phyloP scores from a whole-genome alignment of 2,329 filamentous ascomycete genomes.

The Venturia aucupariae region DNA sequence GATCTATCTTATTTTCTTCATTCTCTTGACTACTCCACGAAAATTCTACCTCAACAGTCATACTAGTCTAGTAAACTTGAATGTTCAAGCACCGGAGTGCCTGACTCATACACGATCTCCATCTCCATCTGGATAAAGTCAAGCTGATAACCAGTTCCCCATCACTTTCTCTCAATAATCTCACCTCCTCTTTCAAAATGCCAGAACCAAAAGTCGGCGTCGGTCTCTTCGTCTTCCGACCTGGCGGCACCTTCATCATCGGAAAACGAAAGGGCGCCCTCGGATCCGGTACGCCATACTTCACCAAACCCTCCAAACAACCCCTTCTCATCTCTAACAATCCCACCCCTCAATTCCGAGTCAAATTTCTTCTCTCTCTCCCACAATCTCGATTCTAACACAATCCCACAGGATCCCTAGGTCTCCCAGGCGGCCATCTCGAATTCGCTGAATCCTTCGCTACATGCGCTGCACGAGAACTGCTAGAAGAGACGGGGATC shows the following conservation, averaged over 20 bases:
- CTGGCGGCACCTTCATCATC: conserved; percentile 35
- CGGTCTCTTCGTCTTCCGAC: conserved; percentile 42
- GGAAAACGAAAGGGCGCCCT: conserved; percentile 39
- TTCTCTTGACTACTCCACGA: too few species aligned
- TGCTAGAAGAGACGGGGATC: conserved; percentile 61
- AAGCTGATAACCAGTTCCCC: neutral
- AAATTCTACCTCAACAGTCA: too few species aligned
- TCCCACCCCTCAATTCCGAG: too few species aligned
- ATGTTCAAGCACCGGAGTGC: neutral
- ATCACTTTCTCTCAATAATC: neutral
- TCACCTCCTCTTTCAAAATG: neutral
- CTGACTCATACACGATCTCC: neutral
- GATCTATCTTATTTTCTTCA: too few species aligned
- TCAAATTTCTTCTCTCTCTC: neutral
- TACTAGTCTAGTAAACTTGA: too few species aligned
- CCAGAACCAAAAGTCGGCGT: conserved; percentile 21
- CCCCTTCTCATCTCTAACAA: too few species aligned
- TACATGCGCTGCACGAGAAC: conserved; percentile 56
- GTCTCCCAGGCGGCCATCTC: conserved; percentile 66
- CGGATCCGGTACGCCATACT: conserved; percentile 36
- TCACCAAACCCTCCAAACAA: too few species aligned
- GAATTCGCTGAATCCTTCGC: conserved; percentile 58
- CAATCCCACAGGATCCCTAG: conserved; percentile 45
- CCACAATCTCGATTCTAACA: neutral
- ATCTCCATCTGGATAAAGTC: neutral